phyloP scores from a whole-genome alignment of 768 basidiomycete species.

The Pisolithus sp. region DNA sequence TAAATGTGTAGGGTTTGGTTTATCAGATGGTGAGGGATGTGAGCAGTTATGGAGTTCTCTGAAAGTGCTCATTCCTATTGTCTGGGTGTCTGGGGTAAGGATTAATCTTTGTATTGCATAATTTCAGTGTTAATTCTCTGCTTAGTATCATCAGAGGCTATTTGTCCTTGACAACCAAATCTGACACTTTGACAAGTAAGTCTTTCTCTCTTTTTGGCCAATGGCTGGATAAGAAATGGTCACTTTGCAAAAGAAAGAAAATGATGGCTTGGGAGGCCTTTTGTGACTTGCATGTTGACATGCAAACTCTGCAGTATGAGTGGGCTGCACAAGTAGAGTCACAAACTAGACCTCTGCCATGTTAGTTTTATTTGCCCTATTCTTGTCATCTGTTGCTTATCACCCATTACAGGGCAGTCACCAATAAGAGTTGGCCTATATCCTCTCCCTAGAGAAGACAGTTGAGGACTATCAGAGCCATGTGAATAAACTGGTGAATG shows the following conservation, averaged over 20 bases:
- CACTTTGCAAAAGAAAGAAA: neutral
- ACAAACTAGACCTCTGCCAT: slow-evolving; percentile 1
- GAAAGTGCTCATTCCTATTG: slow-evolving; percentile 13
- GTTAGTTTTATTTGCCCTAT: neutral
- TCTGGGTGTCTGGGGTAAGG: slow-evolving; percentile 16
- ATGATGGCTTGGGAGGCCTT: neutral
- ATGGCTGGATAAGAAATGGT: slow-evolving; percentile 2
- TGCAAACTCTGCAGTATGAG: neutral
- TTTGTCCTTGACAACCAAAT: slow-evolving; percentile 10
- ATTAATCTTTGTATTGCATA: neutral
- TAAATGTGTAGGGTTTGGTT: slow-evolving; percentile 21
- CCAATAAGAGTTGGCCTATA: slow-evolving; percentile 1
- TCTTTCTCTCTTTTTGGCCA: neutral
- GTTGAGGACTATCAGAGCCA: neutral
- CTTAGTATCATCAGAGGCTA: slow-evolving; percentile 6
- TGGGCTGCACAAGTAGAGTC: slow-evolving; percentile 1
- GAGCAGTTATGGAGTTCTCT: slow-evolving; percentile 30
- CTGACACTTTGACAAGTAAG: neutral
- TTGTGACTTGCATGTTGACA: neutral
- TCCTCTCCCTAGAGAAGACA: slow-evolving; percentile 1
- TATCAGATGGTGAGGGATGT: slow-evolving; percentile 31
- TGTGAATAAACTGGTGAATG: neutral
- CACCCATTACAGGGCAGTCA: neutral
- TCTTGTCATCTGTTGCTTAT: neutral
- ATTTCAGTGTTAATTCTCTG: neutral